Evolutionary conservation across 805 yeast genomes (phyloP).

Genomic region (Suhomyces sp.): DNA sequence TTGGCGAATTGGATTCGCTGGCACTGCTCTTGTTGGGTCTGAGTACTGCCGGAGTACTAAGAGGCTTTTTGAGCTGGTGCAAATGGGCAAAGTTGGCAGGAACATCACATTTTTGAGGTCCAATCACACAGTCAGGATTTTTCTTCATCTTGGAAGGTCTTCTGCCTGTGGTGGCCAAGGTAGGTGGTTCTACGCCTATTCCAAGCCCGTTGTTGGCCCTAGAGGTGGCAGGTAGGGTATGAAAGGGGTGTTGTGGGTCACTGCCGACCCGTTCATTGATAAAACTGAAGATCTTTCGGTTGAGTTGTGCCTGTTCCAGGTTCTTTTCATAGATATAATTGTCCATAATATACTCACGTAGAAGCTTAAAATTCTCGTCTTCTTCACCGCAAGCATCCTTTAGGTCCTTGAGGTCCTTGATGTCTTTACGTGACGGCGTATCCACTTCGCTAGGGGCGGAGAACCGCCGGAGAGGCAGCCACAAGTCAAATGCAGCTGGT

Average conservation of each 20-base stretch:
- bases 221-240: background rate
- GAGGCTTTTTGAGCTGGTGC: conserved; percentile 45
- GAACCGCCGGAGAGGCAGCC: conserved; percentile 36
- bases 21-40: conserved; percentile 29
- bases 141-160: conserved; percentile 1
- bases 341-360: conserved; percentile 13
- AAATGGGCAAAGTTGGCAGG: conserved; percentile 13
- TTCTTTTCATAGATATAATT: conserved; percentile 15
- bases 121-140: background rate
- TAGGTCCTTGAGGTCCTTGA: background rate
- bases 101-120: background rate
- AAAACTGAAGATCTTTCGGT: conserved; percentile 5
- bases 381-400: background rate
- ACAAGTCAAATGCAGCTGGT: conserved; percentile 49
- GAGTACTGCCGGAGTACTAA: conserved; percentile 52
- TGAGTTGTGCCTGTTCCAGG: conserved; percentile 10
- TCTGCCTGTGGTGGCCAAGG: background rate
- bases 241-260: conserved; percentile 8
- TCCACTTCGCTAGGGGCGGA: conserved; percentile 20
- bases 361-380: conserved; percentile 9
- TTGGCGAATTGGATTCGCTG: background rate
- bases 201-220: conserved; percentile 4
- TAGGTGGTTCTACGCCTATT: background rate
- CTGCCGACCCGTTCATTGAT: background rate
- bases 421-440: background rate